A percentile compares a stretch with the other conserved stretches of the same genome.
Conservation (phyloP, 2,329 filamentous ascomycete genomes). For the Didymella segeticola region DNA sequence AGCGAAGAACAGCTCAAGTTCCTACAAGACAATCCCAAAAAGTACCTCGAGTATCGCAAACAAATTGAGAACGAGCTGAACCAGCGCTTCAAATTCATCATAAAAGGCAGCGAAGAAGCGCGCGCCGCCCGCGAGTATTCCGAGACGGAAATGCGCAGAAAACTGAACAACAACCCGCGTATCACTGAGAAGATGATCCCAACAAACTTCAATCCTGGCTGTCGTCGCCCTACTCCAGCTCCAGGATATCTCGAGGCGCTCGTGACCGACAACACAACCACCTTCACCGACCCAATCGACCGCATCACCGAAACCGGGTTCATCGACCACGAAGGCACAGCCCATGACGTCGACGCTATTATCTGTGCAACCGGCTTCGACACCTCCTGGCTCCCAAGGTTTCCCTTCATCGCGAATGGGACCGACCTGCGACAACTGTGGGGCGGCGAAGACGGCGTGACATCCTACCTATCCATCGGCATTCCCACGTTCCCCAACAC, state of each 20-base stretch:
- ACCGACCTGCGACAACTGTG: slow-evolving; percentile 47
- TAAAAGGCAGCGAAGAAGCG: slow-evolving; percentile 57
- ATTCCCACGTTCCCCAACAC: slow-evolving; percentile 55
- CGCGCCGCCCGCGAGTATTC: slow-evolving; percentile 51
- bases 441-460: slow-evolving; percentile 44
- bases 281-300: slow-evolving; percentile 29
- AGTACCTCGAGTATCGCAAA: slow-evolving; percentile 57
- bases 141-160: slow-evolving; percentile 50
- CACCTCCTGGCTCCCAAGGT: slow-evolving; percentile 35
- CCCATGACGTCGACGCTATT: slow-evolving; percentile 49
- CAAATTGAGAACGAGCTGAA: slow-evolving; percentile 60
- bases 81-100: slow-evolving; percentile 61
- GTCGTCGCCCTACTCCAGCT: slow-evolving; percentile 33
- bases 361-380: slow-evolving; percentile 54
- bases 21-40: slow-evolving; percentile 50
- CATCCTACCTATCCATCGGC: slow-evolving; percentile 51
- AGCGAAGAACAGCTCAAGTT: slow-evolving; percentile 51
- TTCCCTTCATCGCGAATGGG: slow-evolving; percentile 37
- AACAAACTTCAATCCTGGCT: slow-evolving; percentile 45
- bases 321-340: slow-evolving; percentile 24
- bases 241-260: slow-evolving; percentile 34
- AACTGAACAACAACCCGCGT: slow-evolving; percentile 48
- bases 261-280: slow-evolving; percentile 23
- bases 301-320: slow-evolving; percentile 31
- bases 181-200: slow-evolving; percentile 56